Evolutionary conservation across 345 rosid genomes (phyloP).

Genomic region (Theobroma cacao): DNA sequence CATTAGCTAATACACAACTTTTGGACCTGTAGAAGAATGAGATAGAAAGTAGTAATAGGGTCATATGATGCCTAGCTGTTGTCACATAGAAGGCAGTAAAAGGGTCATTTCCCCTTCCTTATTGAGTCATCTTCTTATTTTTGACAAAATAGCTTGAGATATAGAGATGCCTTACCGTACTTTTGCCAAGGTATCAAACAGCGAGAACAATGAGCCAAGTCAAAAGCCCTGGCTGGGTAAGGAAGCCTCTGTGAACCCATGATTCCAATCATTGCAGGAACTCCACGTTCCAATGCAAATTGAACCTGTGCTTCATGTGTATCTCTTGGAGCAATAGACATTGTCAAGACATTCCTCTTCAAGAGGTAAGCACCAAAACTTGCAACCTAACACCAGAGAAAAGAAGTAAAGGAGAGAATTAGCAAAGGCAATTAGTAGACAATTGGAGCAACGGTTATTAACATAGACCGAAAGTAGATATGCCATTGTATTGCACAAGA

Average conservation of each 20-base stretch:
- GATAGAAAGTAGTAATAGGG: background rate
- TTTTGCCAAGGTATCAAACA: slow-evolving; percentile 88
- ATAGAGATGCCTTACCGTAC: slow-evolving; percentile 39
- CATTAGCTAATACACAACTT: slow-evolving; percentile 13
- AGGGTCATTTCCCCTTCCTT: background rate
- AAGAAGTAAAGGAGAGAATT: slow-evolving; percentile 10
- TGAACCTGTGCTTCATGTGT: slow-evolving; percentile 98
- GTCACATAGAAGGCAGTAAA: background rate
- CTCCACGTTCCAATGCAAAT: slow-evolving; percentile 96
- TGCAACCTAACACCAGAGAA: slow-evolving; percentile 54
- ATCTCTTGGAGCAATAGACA: slow-evolving; percentile 97
- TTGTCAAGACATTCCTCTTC: slow-evolving; percentile 67
- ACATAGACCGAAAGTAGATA: background rate
- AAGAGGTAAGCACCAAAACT: slow-evolving; percentile 95
- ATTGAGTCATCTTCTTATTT: background rate
- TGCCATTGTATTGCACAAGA: background rate
- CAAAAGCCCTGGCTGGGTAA: slow-evolving; percentile 94
- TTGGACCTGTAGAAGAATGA: background rate
- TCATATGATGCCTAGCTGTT: background rate
- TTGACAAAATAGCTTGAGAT: background rate
- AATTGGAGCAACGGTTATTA: background rate
- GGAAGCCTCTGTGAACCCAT: slow-evolving; percentile 88
- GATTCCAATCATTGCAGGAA: slow-evolving; percentile 89
- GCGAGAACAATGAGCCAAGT: slow-evolving; percentile 97
- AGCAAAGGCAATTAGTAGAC: background rate